phyloP scores from a whole-genome alignment of 2,329 filamentous ascomycete genomes.

The Dactylellina parvicollis region DNA sequence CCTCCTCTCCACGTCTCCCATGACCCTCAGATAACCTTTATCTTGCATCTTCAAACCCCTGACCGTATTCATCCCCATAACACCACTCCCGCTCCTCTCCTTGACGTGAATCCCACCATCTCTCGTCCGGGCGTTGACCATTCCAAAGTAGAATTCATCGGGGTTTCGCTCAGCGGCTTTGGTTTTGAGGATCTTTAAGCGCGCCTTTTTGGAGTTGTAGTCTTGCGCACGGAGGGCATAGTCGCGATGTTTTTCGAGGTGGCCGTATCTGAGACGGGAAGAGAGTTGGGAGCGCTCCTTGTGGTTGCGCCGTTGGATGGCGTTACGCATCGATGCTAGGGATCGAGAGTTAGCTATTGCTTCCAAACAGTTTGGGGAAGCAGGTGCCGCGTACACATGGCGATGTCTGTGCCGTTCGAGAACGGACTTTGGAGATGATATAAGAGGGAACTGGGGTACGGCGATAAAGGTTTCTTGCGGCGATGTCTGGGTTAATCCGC shows the following conservation, averaged over 20 bases:
- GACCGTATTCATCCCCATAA: constrained; percentile 69
- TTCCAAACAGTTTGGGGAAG: not conserved
- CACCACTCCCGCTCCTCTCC: constrained; percentile 63
- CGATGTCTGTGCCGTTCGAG: constrained; percentile 6
- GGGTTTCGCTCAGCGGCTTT: constrained; percentile 75
- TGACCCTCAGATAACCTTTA: constrained; percentile 71
- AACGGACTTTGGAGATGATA: not conserved
- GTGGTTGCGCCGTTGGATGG: constrained; percentile 81
- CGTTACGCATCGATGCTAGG: constrained; percentile 72
- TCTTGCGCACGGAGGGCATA: constrained; percentile 73
- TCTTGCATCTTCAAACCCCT: constrained; percentile 76
- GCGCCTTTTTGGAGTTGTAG: constrained; percentile 72
- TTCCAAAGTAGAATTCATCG: constrained; percentile 78
- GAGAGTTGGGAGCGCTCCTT: constrained; percentile 87
- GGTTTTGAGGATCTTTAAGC: constrained; percentile 69
- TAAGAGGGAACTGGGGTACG: not conserved
- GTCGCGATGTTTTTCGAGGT: constrained; percentile 82
- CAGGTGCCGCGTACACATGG: constrained; percentile 23
- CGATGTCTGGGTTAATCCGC: not conserved
- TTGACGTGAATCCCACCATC: constrained; percentile 65
- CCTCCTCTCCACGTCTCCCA: constrained; percentile 70
- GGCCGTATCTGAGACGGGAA: constrained; percentile 84
- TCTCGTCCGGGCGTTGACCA: constrained; percentile 70
- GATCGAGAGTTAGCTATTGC: not conserved
- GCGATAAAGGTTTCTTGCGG: not conserved